Evolutionary conservation across 192 early-diverging fungal species (phyloP).

Genomic region (Coemansia reversa): DNA sequence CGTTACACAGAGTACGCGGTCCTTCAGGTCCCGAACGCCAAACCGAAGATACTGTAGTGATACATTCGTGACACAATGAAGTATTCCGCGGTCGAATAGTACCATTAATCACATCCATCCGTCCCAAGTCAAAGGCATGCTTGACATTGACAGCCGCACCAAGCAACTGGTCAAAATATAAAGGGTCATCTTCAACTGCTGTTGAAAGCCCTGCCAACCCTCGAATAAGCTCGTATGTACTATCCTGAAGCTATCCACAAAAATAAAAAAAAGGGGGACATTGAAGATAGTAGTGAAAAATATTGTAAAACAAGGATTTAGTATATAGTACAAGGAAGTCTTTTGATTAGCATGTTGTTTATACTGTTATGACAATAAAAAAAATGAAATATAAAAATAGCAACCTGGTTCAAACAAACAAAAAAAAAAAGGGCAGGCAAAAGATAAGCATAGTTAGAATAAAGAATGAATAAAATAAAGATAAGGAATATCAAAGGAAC

Average conservation of each 20-base stretch:
- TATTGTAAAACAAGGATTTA: background rate
- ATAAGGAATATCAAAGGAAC: constrained; percentile 8
- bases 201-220: constrained; percentile 42
- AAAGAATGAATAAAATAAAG: background rate
- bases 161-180: constrained; percentile 55
- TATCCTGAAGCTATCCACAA: constrained; percentile 50
- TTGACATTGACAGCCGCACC: constrained; percentile 52
- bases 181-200: constrained; percentile 46
- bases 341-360: constrained; percentile 25
- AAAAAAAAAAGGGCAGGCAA: background rate
- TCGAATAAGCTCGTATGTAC: constrained; percentile 49
- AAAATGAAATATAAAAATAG: background rate
- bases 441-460: background rate
- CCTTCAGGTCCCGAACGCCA: constrained; percentile 56
- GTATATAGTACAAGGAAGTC: background rate
- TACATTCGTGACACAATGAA: constrained; percentile 55
- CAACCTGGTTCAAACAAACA: background rate
- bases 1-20: constrained; percentile 60
- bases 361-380: constrained; percentile 10
- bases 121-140: constrained; percentile 52
- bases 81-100: constrained; percentile 54
- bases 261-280: constrained; percentile 2
- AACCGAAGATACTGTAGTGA: constrained; percentile 53
- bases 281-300: background rate
- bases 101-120: constrained; percentile 54